Percentiles rank a stretch among this genome's conserved stretches.
phyloP scores from a whole-genome alignment of 805 yeast species.

The Brettanomyces sp. region DNA sequence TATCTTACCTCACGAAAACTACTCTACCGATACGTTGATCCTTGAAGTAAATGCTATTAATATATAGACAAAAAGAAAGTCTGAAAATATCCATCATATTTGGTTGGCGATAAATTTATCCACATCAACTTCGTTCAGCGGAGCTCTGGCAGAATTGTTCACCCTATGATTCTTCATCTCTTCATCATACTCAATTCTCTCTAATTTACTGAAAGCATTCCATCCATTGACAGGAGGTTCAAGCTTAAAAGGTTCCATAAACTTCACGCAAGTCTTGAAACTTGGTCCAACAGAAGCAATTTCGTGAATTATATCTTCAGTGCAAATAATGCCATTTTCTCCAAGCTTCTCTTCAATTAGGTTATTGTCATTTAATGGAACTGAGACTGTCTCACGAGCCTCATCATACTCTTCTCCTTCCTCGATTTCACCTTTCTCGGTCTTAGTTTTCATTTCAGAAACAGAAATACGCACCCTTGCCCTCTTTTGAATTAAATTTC shows the following conservation, averaged over 20 bases:
- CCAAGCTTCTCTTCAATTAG: constrained; percentile 65
- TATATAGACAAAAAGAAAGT: background rate
- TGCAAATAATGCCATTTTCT: constrained; percentile 64
- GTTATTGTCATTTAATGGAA: constrained; percentile 63
- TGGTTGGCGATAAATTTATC: constrained; percentile 60
- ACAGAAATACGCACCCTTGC: constrained; percentile 38
- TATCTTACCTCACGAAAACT: no score
- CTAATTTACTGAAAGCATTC: constrained; percentile 63
- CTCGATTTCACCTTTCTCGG: constrained; percentile 20
- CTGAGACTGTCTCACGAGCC: constrained; percentile 20
- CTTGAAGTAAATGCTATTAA: background rate
- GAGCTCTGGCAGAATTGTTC: constrained; percentile 56
- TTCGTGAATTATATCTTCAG: constrained; percentile 74
- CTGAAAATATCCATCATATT: constrained; percentile 28
- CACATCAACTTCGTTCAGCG: constrained; percentile 63
- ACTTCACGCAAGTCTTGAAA: constrained; percentile 50
- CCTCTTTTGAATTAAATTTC: constrained; percentile 70
- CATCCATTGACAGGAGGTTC: constrained; percentile 65
- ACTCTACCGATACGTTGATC: no score
- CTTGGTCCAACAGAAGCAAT: constrained; percentile 52
- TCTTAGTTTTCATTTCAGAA: constrained; percentile 19
- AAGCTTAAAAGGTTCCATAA: constrained; percentile 63
- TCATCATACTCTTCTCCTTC: constrained; percentile 13
- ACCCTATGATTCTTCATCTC: constrained; percentile 37
- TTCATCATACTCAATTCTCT: constrained; percentile 48